Evolutionary conservation across 2,329 filamentous ascomycete species (phyloP).

Genomic region (Fusarium sp.): DNA sequence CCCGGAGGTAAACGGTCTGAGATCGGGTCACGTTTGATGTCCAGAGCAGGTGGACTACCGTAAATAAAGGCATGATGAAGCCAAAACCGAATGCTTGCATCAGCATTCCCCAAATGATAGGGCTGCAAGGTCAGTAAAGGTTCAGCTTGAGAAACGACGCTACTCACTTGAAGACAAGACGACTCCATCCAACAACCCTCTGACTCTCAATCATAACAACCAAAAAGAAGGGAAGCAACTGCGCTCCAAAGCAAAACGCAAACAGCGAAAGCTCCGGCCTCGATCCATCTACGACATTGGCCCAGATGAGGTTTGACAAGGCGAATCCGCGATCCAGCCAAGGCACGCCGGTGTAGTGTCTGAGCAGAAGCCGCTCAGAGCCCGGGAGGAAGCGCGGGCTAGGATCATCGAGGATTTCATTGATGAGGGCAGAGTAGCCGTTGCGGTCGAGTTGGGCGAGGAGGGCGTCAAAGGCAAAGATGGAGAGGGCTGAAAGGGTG

Average conservation of each 20-base stretch:
- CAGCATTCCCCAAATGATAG: constrained; percentile 37
- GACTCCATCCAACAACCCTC: constrained; percentile 21
- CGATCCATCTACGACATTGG: constrained; percentile 39
- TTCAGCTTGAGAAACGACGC: too few relatives aligned
- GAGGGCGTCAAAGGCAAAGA: constrained; percentile 40
- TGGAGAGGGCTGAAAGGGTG: constrained; percentile 24
- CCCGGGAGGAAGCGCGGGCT: constrained; percentile 36
- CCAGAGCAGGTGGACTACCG: constrained; percentile 34
- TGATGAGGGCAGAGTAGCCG: constrained; percentile 28
- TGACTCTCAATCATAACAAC: constrained; percentile 38
- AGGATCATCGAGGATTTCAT: constrained; percentile 25
- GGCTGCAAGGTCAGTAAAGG: constrained; percentile 11
- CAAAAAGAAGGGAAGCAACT: constrained; percentile 33
- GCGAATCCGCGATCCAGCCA: constrained; percentile 33
- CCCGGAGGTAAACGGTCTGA: constrained; percentile 30
- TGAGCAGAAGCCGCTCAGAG: constrained; percentile 31
- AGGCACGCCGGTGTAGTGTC: constrained; percentile 31
- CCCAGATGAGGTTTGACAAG: constrained; percentile 38
- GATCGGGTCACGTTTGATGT: constrained; percentile 18
- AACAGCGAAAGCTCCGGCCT: constrained; percentile 38
- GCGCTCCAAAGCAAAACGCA: constrained; percentile 36
- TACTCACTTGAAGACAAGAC: constrained; percentile 38
- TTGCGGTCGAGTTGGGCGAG: constrained; percentile 39
- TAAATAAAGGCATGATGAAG: constrained; percentile 38
- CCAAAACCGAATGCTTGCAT: constrained; percentile 41